Conservation (phyloP, 1,284 basidiomycete genomes). For the Anthracocystis walkeri region DNA sequence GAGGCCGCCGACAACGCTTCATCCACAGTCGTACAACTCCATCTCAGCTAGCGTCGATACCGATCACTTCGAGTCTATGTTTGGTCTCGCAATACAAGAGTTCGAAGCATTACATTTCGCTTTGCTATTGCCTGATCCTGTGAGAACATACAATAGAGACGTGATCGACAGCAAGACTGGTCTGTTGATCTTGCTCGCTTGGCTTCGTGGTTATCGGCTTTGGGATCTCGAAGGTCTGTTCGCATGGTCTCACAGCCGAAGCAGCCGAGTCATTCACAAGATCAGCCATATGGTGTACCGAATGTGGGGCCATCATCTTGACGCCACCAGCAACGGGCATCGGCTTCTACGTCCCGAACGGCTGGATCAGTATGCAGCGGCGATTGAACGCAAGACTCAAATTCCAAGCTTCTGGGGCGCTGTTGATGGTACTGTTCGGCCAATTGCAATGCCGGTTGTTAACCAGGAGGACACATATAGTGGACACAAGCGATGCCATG, state of each 20-base stretch:
- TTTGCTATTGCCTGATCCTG: constrained; percentile 4
- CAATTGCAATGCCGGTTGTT: constrained; percentile 10
- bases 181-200: constrained; percentile 7
- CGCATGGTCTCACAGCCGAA: background rate
- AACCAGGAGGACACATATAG: constrained; percentile 10
- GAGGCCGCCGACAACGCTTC: background rate
- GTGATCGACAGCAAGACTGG: constrained; percentile 12
- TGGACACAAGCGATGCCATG: constrained; percentile 13
- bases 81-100: background rate
- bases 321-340: background rate
- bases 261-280: constrained; percentile 3
- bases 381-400: constrained; percentile 3
- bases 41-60: background rate
- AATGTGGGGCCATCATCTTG: constrained; percentile 4
- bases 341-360: background rate
- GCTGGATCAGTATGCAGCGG: constrained; percentile 9
- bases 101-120: constrained; percentile 7
- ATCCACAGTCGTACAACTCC: background rate
- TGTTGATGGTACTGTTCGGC: background rate
- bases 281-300: constrained; percentile 5
- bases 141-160: constrained; percentile 1
- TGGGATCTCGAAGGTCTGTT: constrained; percentile 3
- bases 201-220: background rate
- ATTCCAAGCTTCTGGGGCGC: constrained; percentile 10
- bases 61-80: background rate